These are phyloP conservation scores for Chaetothyriales sp. DNA, from an alignment of 2,329 filamentous ascomycete species.

Conservation along the genomic window DNA sequence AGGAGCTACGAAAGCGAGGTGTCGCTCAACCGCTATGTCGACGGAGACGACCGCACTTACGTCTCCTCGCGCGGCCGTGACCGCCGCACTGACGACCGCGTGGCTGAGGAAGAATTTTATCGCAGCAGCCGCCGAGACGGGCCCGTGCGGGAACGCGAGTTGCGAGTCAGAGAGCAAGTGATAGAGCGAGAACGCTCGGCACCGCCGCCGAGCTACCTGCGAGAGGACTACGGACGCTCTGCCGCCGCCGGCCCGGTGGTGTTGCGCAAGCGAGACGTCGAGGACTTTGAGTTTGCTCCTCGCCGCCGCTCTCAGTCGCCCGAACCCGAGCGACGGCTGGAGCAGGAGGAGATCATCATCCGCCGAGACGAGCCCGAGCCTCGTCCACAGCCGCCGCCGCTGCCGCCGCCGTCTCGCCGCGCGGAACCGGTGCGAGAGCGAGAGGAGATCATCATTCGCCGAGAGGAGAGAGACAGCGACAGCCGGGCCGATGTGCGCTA, in stretches of 20 bases:
- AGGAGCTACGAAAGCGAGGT: slow-evolving; percentile 29
- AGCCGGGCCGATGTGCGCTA: neutral
- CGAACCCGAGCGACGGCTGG: slow-evolving; percentile 18
- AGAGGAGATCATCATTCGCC: slow-evolving; percentile 26
- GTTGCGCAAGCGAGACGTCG: slow-evolving; percentile 21
- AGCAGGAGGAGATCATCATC: slow-evolving; percentile 26
- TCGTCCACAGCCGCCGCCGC: slow-evolving; percentile 12
- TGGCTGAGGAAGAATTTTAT: slow-evolving; percentile 36
- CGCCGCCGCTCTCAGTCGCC: slow-evolving; percentile 18
- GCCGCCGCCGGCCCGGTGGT: slow-evolving; percentile 22
- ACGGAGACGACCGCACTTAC: slow-evolving; percentile 32
- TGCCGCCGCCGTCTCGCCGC: slow-evolving; percentile 10
- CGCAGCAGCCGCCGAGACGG: slow-evolving; percentile 32
- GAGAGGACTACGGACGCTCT: slow-evolving; percentile 22
- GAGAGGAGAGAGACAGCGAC: slow-evolving; percentile 17
- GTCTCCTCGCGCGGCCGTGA: slow-evolving; percentile 30
- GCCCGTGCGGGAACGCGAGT: slow-evolving; percentile 21
- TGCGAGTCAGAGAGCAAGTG: slow-evolving; percentile 12
- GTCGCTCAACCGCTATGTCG: slow-evolving; percentile 34
- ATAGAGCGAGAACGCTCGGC: slow-evolving; percentile 10
- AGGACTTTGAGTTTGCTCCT: slow-evolving; percentile 20
- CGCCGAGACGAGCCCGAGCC: slow-evolving; percentile 19
- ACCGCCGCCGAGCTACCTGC: slow-evolving; percentile 23
- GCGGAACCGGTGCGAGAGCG: slow-evolving; percentile 17
- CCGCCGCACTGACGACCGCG: slow-evolving; percentile 34